Percentiles rank a stretch among this genome's conserved stretches.
Conservation (phyloP, 2,329 filamentous ascomycete genomes). For the Aureobasidium sp. region DNA sequence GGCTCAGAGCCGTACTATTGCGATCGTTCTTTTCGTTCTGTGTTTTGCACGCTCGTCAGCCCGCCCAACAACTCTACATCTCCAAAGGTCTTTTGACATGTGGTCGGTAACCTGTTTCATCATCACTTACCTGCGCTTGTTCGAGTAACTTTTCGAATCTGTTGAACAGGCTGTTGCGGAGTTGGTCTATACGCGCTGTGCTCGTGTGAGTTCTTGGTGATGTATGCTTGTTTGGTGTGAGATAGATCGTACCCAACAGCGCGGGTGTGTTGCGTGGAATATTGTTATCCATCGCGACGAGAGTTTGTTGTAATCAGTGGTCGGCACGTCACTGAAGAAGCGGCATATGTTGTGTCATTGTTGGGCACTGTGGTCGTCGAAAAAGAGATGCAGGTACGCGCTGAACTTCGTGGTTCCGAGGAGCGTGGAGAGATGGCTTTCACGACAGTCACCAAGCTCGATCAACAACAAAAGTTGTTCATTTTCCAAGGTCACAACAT, state of each 20-base stretch:
- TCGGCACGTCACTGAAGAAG: neutral
- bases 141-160: constrained; percentile 49
- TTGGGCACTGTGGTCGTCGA: neutral
- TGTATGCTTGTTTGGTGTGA: neutral
- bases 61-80: neutral
- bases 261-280: constrained; percentile 34
- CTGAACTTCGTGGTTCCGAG: neutral
- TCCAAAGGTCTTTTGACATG: neutral
- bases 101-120: neutral
- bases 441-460: neutral
- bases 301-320: neutral
- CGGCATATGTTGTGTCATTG: neutral
- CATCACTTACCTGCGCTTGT: constrained; percentile 38
- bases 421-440: neutral
- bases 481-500: neutral
- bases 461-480: neutral
- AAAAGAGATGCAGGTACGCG: neutral
- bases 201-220: neutral
- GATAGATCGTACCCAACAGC: constrained; percentile 25
- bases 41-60: neutral
- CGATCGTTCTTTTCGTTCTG: constrained; percentile 44
- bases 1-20: constrained; percentile 47
- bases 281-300: constrained; percentile 30
- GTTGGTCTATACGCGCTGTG: constrained; percentile 31
- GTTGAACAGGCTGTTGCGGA: constrained; percentile 36